A percentile compares a stretch with the other conserved stretches of the same genome.
Evolutionary conservation across 2,329 filamentous ascomycete species (phyloP).

Genomic region (Fusarium begoniae): DNA sequence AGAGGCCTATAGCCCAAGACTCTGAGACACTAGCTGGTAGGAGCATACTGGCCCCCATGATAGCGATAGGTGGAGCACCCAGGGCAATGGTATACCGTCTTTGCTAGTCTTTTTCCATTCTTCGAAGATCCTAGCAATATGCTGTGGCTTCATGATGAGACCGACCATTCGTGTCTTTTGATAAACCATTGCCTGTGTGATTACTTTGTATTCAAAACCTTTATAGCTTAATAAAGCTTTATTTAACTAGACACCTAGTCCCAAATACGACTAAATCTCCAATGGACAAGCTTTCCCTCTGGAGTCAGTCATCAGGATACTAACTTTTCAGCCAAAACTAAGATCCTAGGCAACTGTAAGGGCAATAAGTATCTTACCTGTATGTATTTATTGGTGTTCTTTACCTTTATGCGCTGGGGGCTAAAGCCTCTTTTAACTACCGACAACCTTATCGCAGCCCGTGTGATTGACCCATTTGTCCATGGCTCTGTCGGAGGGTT

Average conservation of each 20-base stretch:
- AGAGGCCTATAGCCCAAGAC: no score
- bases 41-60: not conserved
- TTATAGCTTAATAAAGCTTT: no score
- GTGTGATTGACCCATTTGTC: not conserved
- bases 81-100: not conserved
- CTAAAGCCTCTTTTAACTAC: no score
- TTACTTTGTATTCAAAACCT: not conserved
- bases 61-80: not conserved
- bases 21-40: not conserved
- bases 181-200: not conserved
- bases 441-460: not conserved
- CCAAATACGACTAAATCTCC: no score
- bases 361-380: no score
- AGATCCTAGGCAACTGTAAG: no score
- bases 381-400: no score
- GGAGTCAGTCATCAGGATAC: no score
- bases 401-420: no score
- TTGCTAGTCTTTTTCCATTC: not conserved
- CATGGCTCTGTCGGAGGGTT: not conserved
- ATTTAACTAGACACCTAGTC: no score
- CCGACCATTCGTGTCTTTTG: not conserved
- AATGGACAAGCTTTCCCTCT: no score
- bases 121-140: not conserved
- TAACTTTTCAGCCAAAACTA: no score
- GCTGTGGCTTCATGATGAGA: not conserved